Evolutionary conservation across 495 filamentous ascomycete species (phyloP), one percentile per base, ranked within the genome.

Genomic region (Penicillium robsamsonii): DNA sequence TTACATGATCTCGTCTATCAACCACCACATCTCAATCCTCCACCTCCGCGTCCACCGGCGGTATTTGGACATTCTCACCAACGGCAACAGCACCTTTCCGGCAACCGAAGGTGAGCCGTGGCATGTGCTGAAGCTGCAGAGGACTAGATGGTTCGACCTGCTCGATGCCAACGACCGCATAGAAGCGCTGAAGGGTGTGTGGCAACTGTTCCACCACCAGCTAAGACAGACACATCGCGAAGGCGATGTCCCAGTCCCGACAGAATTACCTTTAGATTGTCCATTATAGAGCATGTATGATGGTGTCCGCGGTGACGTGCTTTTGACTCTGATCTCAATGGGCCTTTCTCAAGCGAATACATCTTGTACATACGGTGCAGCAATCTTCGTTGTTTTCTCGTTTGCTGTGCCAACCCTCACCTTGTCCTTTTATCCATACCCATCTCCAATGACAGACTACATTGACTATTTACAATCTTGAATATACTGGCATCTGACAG

Each of bases 91-190:
- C 57, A 46, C 43, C 8, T 64, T 66, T 61, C 53, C 65, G 4
- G 46, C 74, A 0, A 78, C 82, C 53, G 60, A 67, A 4, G 83
- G 84, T 25, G 74, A 86, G 18, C 71, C 86, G 45, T 91, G 87
- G 82, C 83, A 85, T 42, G 71, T 70, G 49, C 71, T 88, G 15
- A 79, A 83, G 59, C 73, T 92, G 33, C 80, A 84, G 65, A 80
- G 91, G 44, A 90, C 84, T 38, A 75, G 70, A 51, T 96, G 92
- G 92, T 91, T 81, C 63, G 87, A 96, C 64, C 68, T 96, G 18
- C 85, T 94, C 52, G 64, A 84, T 54, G 66, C 70, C 4, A 79
- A 86, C 31, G 87, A 96, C 22, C 76, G 92, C 17, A 63, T 88
- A 13, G 83, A 87, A 62, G 86, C 85, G 4, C 84, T 93, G 77